Evolutionary conservation across 345 rosid species (phyloP), one percentile per base, ranked within the genome.

Genomic region (Raphanus sativus): DNA sequence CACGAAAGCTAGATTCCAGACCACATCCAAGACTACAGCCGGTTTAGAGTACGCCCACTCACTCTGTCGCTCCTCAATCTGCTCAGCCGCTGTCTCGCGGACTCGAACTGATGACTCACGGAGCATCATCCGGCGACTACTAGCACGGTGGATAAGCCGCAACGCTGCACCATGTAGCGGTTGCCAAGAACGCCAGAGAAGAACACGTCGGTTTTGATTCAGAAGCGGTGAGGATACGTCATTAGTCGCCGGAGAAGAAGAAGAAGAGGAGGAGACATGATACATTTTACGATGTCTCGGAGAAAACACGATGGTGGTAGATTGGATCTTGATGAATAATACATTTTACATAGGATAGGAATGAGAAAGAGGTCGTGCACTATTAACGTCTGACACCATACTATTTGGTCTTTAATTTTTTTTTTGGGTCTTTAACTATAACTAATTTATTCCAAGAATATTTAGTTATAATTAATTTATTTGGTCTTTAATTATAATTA

Each of bases 41-140:
- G 94, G 93, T 84, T 77, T 85, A 11, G 93, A 91, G 74, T 87
- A 90, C 0, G 96, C 86, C 96, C 96, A 91, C 72, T 87, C 85
- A 70, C 82, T 86, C 45, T 89, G 97, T 15, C 87, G 80, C 82
- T 84, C 92, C 76, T 91, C 96, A 30, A 94, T 88, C 84, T 94
- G 96, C 83, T 90, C 97, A 6, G 96, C 96, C 2, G 97, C 96
- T 50, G 80, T 82, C 70, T 91, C 97, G 2, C 97, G 86, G 24
- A 94, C 96, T 32, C 86, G 86, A 60, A 89, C 86, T 8, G 98
- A 94, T 0, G 94, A 89, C 60, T 84, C 96, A 0, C 91, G 86
- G 15, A 93, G 89, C 97, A 92, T 84, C 93, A 91, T 45, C 15
- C 87, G 83, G 10, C 86, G 88, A 73, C 85, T 85, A 62, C 93